Evolutionary conservation across 805 yeast species (phyloP), one percentile per base, ranked within the genome.

Genomic region (Yarrowia sp.): DNA sequence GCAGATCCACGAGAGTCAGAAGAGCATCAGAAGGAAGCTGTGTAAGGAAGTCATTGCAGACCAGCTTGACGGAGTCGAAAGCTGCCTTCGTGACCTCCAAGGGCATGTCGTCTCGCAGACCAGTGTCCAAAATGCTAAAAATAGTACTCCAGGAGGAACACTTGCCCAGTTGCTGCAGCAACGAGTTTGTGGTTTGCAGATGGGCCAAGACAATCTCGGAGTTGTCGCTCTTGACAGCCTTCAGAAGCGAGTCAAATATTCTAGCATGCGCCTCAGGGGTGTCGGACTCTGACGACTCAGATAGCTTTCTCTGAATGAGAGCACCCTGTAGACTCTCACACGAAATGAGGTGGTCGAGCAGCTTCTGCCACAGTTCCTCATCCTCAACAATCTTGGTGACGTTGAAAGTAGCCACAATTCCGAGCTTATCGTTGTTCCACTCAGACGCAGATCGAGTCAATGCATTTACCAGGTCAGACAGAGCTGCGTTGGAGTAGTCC

Each of bases 1-100:
- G 76, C 1, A 92, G 84, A 65, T 89, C 90, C 63, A 91, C 83
- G 39, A 92, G 80, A 2, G 79, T 77, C 63, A 80, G 81, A 35
- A 89, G 77, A 62, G 86, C 86, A n/a, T 77, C 74, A 32, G 80
- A 72, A 0, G 97, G 96, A 10, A 94, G 76, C 3, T 84, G 77
- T 38, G 83, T 84, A 51, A 94, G 73, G 68, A 93, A 90, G 70
- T 93, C 97, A 69, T 90, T 96, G 64, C 96, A 79, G 19, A 93
- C 84, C 60, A 92, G 79, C 69, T 90, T 92, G 65, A 93, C 77
- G 0, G 94, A 87, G 62, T 86, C 92, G 74, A 90, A 94, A 0
- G 96, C 84, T 0, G 87, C 81, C 65, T 82, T 84, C 64, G 83
- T 76, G 36, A 90, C 78, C 4, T 79, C 78, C 21, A 75, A 73